These are phyloP conservation scores for Batkoa obscura DNA, from an alignment of 371 early-diverging fungal species.

Conservation along the genomic window DNA sequence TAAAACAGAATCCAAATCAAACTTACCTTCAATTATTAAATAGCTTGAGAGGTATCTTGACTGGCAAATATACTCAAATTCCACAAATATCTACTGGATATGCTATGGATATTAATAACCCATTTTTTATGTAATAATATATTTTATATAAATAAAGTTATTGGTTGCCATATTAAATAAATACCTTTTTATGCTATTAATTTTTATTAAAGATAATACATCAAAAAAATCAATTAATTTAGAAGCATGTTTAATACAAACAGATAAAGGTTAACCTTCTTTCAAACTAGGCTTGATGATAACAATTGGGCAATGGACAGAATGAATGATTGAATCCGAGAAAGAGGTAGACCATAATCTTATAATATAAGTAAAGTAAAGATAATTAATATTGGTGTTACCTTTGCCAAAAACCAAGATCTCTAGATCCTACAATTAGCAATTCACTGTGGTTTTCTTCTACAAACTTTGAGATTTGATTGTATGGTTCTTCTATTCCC, in stretches of 20 bases:
- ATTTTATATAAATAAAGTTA: too few species aligned
- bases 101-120: conserved; percentile 51
- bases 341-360: not conserved
- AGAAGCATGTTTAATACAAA: too few species aligned
- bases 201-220: too few species aligned
- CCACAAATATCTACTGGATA: conserved; percentile 67
- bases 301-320: not conserved
- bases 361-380: not conserved
- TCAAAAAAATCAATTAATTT: too few species aligned
- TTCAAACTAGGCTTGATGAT: not conserved
- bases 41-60: conserved; percentile 19
- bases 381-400: not conserved
- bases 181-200: too few species aligned
- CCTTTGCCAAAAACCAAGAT: not conserved
- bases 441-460: not conserved
- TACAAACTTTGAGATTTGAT: not conserved
- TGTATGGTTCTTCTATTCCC: not conserved
- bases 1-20: conserved; percentile 29
- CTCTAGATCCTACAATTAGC: not conserved
- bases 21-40: too few species aligned
- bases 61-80: conserved; percentile 49
- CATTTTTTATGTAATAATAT: conserved; percentile 29
- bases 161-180: too few species aligned
- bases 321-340: not conserved
- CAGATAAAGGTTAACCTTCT: too few species aligned